Evolutionary conservation across 352 stramenopile species (phyloP).

Genomic region (Pythium scleroteichum): DNA sequence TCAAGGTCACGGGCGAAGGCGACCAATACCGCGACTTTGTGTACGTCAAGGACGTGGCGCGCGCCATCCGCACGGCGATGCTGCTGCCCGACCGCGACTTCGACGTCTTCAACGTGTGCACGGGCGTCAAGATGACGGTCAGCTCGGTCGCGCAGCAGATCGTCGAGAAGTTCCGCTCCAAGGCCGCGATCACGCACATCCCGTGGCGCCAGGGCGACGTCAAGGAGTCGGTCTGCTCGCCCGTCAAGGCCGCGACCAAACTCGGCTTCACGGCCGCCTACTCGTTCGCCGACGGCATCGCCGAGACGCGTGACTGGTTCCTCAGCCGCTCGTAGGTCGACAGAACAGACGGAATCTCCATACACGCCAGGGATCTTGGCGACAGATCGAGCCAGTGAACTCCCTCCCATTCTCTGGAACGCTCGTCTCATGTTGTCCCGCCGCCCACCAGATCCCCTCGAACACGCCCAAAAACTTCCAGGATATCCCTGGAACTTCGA

Average conservation of each 20-base stretch:
- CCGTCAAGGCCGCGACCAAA: slow-evolving; percentile 62
- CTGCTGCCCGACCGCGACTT: slow-evolving; percentile 64
- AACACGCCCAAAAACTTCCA: neutral
- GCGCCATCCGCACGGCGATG: slow-evolving; percentile 80
- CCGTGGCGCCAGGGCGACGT: slow-evolving; percentile 75
- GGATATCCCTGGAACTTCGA: neutral
- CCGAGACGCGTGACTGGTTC: slow-evolving; percentile 82
- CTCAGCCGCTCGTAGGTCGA: slow-evolving; percentile 26
- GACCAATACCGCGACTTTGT: slow-evolving; percentile 87
- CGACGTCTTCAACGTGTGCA: slow-evolving; percentile 87
- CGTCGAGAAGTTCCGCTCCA: slow-evolving; percentile 68
- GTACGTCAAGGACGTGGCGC: slow-evolving; percentile 84
- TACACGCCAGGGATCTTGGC: no score
- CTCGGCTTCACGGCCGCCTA: slow-evolving; percentile 75
- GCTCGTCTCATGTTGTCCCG: no score
- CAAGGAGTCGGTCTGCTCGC: slow-evolving; percentile 79
- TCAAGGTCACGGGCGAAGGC: slow-evolving; percentile 77
- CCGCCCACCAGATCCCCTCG: no score
- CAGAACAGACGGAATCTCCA: no score
- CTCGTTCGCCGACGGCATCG: slow-evolving; percentile 65
- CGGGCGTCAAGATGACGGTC: slow-evolving; percentile 69
- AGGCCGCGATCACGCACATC: slow-evolving; percentile 65
- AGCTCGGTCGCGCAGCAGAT: slow-evolving; percentile 65
- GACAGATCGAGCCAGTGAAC: no score
- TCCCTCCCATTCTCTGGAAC: no score